phyloP scores from a whole-genome alignment of 2,329 filamentous ascomycete species.

The Aspergillus sp. region DNA sequence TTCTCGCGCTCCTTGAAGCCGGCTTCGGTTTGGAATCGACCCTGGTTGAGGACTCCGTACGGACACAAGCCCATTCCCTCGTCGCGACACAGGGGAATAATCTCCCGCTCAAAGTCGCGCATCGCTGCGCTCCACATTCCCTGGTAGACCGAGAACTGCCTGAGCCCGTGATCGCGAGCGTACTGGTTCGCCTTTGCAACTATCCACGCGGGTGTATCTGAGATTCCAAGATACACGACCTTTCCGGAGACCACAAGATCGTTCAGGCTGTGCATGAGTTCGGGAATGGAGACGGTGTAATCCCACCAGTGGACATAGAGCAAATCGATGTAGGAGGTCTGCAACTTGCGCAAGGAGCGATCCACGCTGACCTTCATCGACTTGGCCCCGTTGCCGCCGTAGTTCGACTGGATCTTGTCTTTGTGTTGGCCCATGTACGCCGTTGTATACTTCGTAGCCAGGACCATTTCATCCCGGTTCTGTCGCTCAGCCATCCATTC shows the following conservation, averaged over 20 bases:
- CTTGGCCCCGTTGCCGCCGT: conserved; percentile 28
- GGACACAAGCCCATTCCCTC: conserved; percentile 45
- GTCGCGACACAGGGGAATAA: conserved; percentile 54
- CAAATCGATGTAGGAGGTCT: conserved; percentile 29
- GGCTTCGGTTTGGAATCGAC: conserved; percentile 35
- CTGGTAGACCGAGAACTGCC: conserved; percentile 63
- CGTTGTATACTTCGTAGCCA: conserved; percentile 46
- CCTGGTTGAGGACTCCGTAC: conserved; percentile 3
- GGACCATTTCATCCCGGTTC: conserved; percentile 44
- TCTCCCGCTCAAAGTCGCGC: conserved; percentile 60
- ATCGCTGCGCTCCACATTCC: conserved; percentile 53
- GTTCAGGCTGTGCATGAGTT: not conserved
- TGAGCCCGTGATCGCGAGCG: conserved; percentile 59
- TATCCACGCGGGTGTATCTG: not conserved
- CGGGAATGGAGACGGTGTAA: not conserved
- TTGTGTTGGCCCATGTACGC: not conserved
- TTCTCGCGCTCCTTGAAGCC: conserved; percentile 16
- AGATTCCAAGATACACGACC: not conserved
- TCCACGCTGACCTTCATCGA: conserved; percentile 19
- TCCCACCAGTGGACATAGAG: conserved; percentile 22
- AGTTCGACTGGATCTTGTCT: conserved; percentile 29
- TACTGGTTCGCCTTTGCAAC: not conserved
- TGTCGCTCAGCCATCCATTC: conserved; percentile 43
- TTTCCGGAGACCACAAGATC: not conserved
- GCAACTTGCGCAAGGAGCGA: conserved; percentile 20